Evolutionary conservation across 2,329 filamentous ascomycete genomes (phyloP).

Genomic region (Nakataea oryzae): DNA sequence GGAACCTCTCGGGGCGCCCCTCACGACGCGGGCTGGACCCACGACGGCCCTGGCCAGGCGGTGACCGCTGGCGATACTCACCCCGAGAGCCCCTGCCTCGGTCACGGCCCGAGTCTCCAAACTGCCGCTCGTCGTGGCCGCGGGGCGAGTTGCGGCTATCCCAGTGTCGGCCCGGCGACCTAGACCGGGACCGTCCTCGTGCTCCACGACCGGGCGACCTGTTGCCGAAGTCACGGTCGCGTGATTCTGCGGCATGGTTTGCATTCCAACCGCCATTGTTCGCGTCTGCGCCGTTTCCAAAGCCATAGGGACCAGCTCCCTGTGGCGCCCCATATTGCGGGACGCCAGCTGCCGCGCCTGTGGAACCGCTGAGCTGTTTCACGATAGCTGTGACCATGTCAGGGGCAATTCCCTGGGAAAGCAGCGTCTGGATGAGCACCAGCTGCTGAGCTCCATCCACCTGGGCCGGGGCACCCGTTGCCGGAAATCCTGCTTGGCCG

Average conservation of each 20-base stretch:
- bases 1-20: slow-evolving; percentile 47
- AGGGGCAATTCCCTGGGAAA: slow-evolving; percentile 64
- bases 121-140: slow-evolving; percentile 54
- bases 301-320: background rate
- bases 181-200: slow-evolving; percentile 60
- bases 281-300: slow-evolving; percentile 11
- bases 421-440: slow-evolving; percentile 63
- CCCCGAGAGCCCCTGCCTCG: slow-evolving; percentile 60
- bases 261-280: slow-evolving; percentile 2
- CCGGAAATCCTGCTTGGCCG: slow-evolving; percentile 3
- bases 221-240: slow-evolving; percentile 47
- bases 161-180: slow-evolving; percentile 69
- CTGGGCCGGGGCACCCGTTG: slow-evolving; percentile 31
- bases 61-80: slow-evolving; percentile 83
- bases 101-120: slow-evolving; percentile 42
- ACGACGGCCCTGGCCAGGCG: slow-evolving; percentile 47
- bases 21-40: slow-evolving; percentile 41
- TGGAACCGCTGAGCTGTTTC: slow-evolving; percentile 34
- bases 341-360: slow-evolving; percentile 13
- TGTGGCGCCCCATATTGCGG: background rate
- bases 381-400: slow-evolving; percentile 61
- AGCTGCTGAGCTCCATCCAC: slow-evolving; percentile 54
- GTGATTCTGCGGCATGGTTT: slow-evolving; percentile 30
- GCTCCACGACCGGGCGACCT: slow-evolving; percentile 47
- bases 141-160: slow-evolving; percentile 56